Conservation (phyloP, 169 alveolate genomes). For the Plasmodium gaboni region DNA sequence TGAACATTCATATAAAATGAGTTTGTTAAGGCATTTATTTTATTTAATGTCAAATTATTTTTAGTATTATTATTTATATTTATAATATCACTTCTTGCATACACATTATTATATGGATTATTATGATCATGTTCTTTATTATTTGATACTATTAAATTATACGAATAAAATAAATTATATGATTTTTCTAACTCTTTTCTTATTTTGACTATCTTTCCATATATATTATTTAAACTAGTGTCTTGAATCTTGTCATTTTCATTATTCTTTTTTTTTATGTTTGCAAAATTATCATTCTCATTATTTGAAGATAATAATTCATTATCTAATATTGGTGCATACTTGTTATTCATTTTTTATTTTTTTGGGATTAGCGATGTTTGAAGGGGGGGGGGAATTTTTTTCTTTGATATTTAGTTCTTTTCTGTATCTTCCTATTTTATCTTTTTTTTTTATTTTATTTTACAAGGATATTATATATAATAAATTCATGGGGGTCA, state of each 20-base stretch:
- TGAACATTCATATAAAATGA: constrained; percentile 66
- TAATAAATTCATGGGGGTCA: no score
- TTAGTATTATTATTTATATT: constrained; percentile 12
- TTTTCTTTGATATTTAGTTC: no score
- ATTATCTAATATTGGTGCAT: constrained; percentile 35
- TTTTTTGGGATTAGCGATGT: background rate
- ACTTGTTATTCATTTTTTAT: constrained; percentile 34
- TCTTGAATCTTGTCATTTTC: background rate
- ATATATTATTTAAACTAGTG: constrained; percentile 25
- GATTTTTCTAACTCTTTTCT: constrained; percentile 63
- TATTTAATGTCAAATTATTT: constrained; percentile 62
- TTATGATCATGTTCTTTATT: constrained; percentile 13
- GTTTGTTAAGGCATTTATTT: constrained; percentile 69
- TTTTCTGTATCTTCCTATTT: no score
- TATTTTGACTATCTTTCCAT: constrained; percentile 53
- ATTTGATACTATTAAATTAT: constrained; percentile 38
- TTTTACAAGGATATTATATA: no score
- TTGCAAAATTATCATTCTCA: background rate
- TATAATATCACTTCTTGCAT: constrained; percentile 27
- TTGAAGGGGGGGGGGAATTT: no score
- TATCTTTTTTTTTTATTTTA: no score
- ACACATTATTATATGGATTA: constrained; percentile 5
- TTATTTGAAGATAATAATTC: background rate
- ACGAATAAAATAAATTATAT: constrained; percentile 61
- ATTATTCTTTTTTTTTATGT: background rate